phyloP scores from a whole-genome alignment of 1,139 yeast genomes.

The Arxiozyma heterogenica region DNA sequence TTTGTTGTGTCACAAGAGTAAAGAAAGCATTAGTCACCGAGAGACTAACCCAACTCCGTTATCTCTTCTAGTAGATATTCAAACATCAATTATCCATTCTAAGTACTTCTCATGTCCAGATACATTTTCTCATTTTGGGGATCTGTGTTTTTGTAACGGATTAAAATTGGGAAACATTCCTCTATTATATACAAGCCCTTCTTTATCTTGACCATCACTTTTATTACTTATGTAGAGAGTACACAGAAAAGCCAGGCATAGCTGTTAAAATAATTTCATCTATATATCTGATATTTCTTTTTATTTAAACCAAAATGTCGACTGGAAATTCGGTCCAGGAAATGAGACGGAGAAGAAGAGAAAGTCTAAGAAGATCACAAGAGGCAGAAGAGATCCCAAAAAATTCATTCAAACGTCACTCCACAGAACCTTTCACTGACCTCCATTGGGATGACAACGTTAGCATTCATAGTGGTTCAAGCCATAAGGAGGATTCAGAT shows the following conservation, averaged over 20 bases:
- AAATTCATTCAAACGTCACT: neutral
- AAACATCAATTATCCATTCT: too few relatives aligned
- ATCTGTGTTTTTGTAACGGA: neutral
- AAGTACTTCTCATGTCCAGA: neutral
- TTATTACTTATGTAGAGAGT: neutral
- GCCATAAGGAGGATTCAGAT: neutral
- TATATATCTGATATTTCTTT: neutral
- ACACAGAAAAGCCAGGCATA: neutral
- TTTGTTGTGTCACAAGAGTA: neutral
- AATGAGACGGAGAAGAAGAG: conserved; percentile 1
- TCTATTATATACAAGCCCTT: too few relatives aligned
- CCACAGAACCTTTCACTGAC: neutral
- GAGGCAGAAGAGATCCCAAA: neutral
- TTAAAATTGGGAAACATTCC: too few relatives aligned
- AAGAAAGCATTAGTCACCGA: neutral
- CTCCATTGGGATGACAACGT: neutral
- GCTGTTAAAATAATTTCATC: neutral
- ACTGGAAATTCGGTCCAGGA: neutral
- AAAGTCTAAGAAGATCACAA: conserved; percentile 2
- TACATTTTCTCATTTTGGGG: neutral
- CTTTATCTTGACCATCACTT: neutral
- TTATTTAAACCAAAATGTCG: neutral
- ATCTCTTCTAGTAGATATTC: too few relatives aligned
- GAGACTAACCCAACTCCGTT: neutral
- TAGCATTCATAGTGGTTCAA: neutral